A percentile compares a stretch with the other conserved stretches of the same genome.
phyloP scores from a whole-genome alignment of 305 asterid species.

The Euphrasia arctica region DNA sequence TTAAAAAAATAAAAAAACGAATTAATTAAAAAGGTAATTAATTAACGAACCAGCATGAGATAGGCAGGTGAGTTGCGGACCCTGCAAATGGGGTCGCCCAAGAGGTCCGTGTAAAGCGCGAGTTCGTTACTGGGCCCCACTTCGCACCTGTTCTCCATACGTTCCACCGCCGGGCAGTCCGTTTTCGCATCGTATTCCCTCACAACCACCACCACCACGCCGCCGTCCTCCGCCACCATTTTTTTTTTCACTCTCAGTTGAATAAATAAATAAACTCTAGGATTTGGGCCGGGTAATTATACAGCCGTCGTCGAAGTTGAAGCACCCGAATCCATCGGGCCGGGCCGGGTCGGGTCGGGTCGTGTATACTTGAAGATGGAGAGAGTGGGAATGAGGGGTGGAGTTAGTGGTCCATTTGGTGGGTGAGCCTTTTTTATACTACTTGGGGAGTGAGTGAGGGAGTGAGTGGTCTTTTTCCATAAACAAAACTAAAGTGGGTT shows the following conservation, averaged over 20 bases:
- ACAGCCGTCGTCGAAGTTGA: too few species aligned
- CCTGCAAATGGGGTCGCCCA: conserved; percentile 83
- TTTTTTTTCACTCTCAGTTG: not conserved
- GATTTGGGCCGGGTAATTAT: too few species aligned
- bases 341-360: too few species aligned
- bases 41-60: conserved; percentile 60
- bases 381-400: not conserved
- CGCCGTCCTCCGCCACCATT: conserved; percentile 35
- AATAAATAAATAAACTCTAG: conserved; percentile 22
- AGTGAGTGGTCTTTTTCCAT: conserved; percentile 15
- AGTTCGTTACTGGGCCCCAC: conserved; percentile 63
- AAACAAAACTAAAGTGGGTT: not conserved
- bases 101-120: conserved; percentile 61
- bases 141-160: conserved; percentile 61
- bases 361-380: not conserved
- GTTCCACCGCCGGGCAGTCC: conserved; percentile 50
- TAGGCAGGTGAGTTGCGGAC: conserved; percentile 74
- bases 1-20: too few species aligned
- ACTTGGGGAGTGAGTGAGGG: conserved; percentile 25
- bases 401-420: conserved; percentile 10
- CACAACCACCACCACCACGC: conserved; percentile 48
- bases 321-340: not conserved
- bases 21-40: not conserved
- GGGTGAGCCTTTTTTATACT: conserved; percentile 48
- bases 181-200: conserved; percentile 52